Base-by-base conservation (phyloP, 2,329 filamentous ascomycete genomes). In the Aspergillus aculeatinus region DNA sequence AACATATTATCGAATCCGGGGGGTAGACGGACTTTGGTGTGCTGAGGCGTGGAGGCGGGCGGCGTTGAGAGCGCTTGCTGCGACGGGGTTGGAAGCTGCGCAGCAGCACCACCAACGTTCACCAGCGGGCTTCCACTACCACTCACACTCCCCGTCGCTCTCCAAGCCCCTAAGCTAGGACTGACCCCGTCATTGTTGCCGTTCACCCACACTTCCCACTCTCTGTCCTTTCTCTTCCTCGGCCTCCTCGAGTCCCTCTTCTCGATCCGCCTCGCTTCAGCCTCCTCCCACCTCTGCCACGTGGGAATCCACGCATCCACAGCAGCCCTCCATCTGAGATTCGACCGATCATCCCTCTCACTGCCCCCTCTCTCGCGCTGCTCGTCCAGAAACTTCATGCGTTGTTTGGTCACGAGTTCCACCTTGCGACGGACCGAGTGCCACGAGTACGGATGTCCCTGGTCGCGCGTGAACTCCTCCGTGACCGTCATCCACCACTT, bases 371-470 rank as follows among this genome's bases (percentile, higher is more conserved):
- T 73, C 12, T 69, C 68, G 47, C 68, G 68, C 63, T 73, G 68
- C 2, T 76, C 75, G 9, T 74, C 70, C 0, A 77, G 68, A 51
- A 74, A 76, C 61, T 77, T 75, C 58, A 77, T 74, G 10, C 76
- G 71, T 62, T 77, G 75, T 51, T 76, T 77, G 21, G 76, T 77
- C 6, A 76, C 73, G 25, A 73, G 51, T 61, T 78, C 76, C 19
- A 78, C 76, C 60, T 77, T 78, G 29, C 76, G 70, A 16, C 76
- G 75, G 27, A 78, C 76, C 19, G 75, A 77, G 51, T 78, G 75
- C 76, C 76, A 78, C 23, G 74, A 76, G 60, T 78, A 78, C 10
- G 75, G 75, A 51, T 76, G 73, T 6, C 74, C 75, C 50, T 76
- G 70, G 27, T 71, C 68, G 12, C 63, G 67, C 5, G 72, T 75